A percentile compares a stretch with the other conserved stretches of the same genome.
phyloP scores from a whole-genome alignment of 2,329 filamentous ascomycete genomes.

The Monilinia fructicola region DNA sequence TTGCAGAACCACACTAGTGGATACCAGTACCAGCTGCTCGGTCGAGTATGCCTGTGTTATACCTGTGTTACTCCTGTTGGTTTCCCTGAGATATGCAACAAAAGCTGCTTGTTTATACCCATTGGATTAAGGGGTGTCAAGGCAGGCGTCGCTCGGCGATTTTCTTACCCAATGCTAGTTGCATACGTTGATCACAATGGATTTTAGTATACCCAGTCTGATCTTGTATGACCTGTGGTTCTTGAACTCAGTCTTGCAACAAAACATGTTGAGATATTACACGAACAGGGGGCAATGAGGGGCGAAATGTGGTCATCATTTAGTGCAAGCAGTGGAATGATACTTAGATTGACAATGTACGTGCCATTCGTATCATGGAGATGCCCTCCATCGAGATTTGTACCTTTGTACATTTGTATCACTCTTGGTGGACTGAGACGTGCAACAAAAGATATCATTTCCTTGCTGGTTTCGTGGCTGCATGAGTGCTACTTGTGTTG shows the following conservation, averaged over 20 bases:
- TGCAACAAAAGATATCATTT: background rate
- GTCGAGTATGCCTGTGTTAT: background rate
- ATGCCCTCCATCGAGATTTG: background rate
- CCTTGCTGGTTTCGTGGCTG: background rate
- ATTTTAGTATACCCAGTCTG: background rate
- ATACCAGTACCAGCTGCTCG: background rate
- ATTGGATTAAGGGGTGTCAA: too few species aligned
- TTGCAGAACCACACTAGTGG: background rate
- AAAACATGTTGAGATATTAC: background rate
- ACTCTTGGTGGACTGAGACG: conserved; percentile 1
- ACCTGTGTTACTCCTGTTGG: background rate
- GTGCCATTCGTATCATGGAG: background rate
- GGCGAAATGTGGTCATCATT: background rate
- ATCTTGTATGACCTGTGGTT: conserved; percentile 6
- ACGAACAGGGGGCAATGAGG: background rate
- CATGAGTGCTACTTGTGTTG: background rate
- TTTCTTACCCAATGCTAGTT: background rate
- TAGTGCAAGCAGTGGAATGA: background rate
- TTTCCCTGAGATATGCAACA: background rate
- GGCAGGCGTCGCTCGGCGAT: background rate
- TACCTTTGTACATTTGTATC: background rate
- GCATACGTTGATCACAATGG: background rate
- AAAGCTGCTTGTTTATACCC: background rate
- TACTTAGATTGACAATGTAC: background rate
- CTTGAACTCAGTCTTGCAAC: background rate